Conservation (phyloP, 2,329 filamentous ascomycete species). For the Aspergillus brasiliensis region DNA sequence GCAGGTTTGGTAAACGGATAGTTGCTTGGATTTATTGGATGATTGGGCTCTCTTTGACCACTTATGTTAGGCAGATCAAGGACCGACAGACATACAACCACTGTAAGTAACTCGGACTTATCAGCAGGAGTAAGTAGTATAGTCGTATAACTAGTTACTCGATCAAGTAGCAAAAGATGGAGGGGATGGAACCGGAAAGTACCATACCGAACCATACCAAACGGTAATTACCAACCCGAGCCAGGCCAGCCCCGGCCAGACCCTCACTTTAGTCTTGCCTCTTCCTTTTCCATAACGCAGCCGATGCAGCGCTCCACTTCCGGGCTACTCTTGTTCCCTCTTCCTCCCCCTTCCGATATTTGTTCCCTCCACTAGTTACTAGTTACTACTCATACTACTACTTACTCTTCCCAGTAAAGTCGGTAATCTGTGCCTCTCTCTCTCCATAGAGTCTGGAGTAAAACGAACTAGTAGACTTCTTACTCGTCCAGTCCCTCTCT, state of each 20-base stretch:
- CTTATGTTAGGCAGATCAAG: neutral
- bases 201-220: neutral
- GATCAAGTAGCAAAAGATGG: neutral
- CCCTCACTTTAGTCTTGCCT: neutral
- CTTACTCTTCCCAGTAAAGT: neutral
- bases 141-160: too few relatives aligned
- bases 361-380: neutral
- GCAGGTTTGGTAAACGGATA: constrained; percentile 1
- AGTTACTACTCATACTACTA: neutral
- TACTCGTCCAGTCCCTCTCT: constrained; percentile 2
- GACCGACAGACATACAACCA: neutral
- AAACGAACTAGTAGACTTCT: constrained; percentile 1
- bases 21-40: neutral
- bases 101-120: too few relatives aligned
- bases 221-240: neutral
- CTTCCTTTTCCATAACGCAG: neutral
- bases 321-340: neutral
- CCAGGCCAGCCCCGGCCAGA: neutral
- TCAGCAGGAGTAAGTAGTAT: neutral
- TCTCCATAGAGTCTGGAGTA: neutral
- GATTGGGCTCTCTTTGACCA: neutral
- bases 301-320: constrained; percentile 1
- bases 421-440: neutral
- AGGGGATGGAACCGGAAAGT: neutral
- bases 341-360: constrained; percentile 11